Evolutionary conservation across 495 filamentous ascomycete species (phyloP), one percentile per base, ranked within the genome.

Genomic region (Lophium mytilinum): DNA sequence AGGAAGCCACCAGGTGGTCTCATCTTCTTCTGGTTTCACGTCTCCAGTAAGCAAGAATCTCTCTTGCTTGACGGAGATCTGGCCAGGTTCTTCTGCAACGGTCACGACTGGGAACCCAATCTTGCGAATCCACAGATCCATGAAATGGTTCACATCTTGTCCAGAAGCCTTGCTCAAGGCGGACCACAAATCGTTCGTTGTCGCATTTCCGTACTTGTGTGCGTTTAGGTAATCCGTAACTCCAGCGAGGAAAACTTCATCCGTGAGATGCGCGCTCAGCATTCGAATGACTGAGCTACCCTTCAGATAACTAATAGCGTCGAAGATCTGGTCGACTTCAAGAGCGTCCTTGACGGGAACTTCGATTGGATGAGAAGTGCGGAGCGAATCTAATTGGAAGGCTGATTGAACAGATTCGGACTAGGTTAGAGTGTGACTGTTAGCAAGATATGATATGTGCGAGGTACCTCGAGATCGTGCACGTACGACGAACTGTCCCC

Each of bases 1-100:
- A 15, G 93, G 93, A 62, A 96, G 81, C 91, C 93, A 96, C 93
- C 93, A 98, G n/a, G 79, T 83, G 1, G 89, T 95, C 67, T 86
- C 70, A 69, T 98, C 90, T 52, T 98, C 93, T 55, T 87, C 83
- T 1, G 84, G 76, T 66, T 82, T 85, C 43, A 86, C 84, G 69
- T 97, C 93, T 12, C 93, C 93, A 33, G 89, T 90, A 40, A 83
- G 86, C 14, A 98, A 76, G 77, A 95, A 98, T 55, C 93, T 85
- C 42, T 77, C 83, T 71, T 98, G 93, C 53, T 84, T 85, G 49
- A 97, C 72, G 36, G 80, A 78, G 57, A 98, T 87, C 65, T 92
- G 84, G 21, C 84, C 82, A 36, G 85, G 79, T 63, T 89, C 85
- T 70, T 97, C 93, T 15, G 83, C 80, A 17, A 96, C 77, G 4